A percentile compares a stretch with the other conserved stretches of the same genome.
Evolutionary conservation across 2,329 filamentous ascomycete genomes (phyloP).

Genomic region (Ophiostoma angusticollis): DNA sequence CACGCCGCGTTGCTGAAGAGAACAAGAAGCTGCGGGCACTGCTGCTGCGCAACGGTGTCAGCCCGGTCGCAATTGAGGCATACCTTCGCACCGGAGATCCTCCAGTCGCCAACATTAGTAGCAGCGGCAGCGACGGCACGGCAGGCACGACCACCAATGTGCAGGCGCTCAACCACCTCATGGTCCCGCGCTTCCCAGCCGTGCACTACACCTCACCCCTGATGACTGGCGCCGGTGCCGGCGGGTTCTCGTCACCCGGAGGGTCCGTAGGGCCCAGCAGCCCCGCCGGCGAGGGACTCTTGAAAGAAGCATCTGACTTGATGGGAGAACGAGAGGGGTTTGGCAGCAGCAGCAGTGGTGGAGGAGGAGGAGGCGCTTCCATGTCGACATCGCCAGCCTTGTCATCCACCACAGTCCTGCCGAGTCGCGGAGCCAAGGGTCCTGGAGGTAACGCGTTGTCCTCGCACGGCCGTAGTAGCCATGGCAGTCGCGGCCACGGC

Average conservation of each 20-base stretch:
- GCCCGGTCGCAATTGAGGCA: constrained; percentile 39
- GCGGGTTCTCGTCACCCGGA: constrained; percentile 9
- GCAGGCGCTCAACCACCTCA: constrained; percentile 22
- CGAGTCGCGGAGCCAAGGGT: too few species aligned
- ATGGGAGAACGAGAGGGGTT: too few species aligned
- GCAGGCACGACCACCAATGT: background rate
- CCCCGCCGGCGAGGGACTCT: background rate
- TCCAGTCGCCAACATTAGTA: background rate
- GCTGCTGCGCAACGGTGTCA: constrained; percentile 43
- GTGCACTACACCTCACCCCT: constrained; percentile 16
- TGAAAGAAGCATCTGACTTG: too few species aligned
- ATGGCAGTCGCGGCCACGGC: too few species aligned
- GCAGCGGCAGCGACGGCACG: background rate
- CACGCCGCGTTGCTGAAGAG: constrained; percentile 54
- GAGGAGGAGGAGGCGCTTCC: background rate
- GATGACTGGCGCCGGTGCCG: constrained; percentile 18
- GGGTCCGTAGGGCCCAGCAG: constrained; percentile 6
- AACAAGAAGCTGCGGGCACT: constrained; percentile 51
- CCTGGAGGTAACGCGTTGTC: too few species aligned
- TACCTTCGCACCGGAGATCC: constrained; percentile 19
- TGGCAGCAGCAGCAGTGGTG: too few species aligned
- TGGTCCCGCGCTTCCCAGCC: constrained; percentile 24
- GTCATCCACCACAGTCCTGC: background rate
- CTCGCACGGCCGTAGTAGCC: background rate
- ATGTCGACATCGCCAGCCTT: background rate